Evolutionary conservation across 139 green algal species (phyloP).

Genomic region (Trebouxia sp.): DNA sequence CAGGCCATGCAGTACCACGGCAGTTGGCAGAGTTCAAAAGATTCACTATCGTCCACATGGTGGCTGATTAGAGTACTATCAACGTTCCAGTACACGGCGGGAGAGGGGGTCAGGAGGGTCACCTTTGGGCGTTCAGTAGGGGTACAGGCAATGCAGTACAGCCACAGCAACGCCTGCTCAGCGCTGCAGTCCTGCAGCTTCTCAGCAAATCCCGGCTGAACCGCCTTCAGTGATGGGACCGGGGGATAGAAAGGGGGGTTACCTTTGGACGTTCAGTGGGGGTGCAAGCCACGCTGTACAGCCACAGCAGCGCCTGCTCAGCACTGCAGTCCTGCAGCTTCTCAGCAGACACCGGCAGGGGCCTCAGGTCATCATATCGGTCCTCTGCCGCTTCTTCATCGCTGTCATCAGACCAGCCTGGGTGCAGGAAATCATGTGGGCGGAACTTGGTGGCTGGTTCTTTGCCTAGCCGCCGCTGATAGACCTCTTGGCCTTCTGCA

Average conservation of each 20-base stretch:
- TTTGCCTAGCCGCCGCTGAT: neutral
- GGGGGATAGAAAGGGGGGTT: too few relatives aligned
- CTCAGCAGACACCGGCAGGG: neutral
- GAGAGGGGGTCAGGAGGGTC: too few relatives aligned
- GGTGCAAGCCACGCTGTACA: neutral
- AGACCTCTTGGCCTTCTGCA: neutral
- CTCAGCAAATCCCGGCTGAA: too few relatives aligned
- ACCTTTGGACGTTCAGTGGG: neutral
- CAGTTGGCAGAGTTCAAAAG: too few relatives aligned
- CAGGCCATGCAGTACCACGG: too few relatives aligned
- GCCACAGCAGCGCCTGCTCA: conserved; percentile 4
- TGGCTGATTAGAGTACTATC: too few relatives aligned
- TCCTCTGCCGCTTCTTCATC: conserved; percentile 8
- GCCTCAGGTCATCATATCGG: neutral
- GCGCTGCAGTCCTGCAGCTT: too few relatives aligned
- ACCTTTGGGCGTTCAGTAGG: too few relatives aligned
- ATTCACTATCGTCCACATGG: too few relatives aligned
- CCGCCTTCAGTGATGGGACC: too few relatives aligned
- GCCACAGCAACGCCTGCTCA: conserved; percentile 1
- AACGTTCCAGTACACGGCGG: too few relatives aligned
- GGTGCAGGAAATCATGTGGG: conserved; percentile 19
- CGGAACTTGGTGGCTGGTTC: neutral
- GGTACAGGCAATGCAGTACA: too few relatives aligned
- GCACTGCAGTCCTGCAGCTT: conserved; percentile 20
- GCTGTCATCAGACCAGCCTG: conserved; percentile 19